Evolutionary conservation across 768 basidiomycete species (phyloP).

Genomic region (Leccinum sublutescens): DNA sequence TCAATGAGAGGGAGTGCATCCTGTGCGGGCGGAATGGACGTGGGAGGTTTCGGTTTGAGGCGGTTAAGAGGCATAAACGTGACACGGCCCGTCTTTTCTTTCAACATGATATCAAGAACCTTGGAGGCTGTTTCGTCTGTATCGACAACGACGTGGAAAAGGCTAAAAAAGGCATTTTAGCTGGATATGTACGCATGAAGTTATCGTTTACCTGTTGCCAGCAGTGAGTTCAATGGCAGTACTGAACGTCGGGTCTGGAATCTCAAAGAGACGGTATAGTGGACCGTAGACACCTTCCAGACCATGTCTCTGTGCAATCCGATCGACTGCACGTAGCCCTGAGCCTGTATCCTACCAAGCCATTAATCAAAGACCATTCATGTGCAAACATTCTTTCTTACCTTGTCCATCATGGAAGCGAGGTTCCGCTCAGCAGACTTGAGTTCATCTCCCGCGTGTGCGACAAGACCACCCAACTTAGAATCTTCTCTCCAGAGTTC

Average conservation of each 20-base stretch:
- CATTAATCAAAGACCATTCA: not conserved
- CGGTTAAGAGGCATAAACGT: constrained; percentile 99
- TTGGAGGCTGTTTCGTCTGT: constrained; percentile 90
- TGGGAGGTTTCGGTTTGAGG: constrained; percentile 70
- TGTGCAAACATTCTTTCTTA: constrained; percentile 26
- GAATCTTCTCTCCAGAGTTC: constrained; percentile 95
- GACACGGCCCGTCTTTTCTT: constrained; percentile 90
- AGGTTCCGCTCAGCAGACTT: constrained; percentile 75
- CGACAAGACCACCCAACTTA: constrained; percentile 75
- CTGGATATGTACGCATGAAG: not conserved
- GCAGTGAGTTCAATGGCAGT: constrained; percentile 93
- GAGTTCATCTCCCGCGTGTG: constrained; percentile 77
- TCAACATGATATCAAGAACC: constrained; percentile 92
- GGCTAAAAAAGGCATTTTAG: constrained; percentile 34
- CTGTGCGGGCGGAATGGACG: constrained; percentile 58
- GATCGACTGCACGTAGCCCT: constrained; percentile 83
- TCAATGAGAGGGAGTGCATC: constrained; percentile 80
- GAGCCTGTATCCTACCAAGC: constrained; percentile 79
- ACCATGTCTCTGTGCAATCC: constrained; percentile 71
- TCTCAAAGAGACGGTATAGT: constrained; percentile 89
- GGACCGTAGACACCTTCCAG: constrained; percentile 91
- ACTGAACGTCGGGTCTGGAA: constrained; percentile 84
- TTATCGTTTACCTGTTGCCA: constrained; percentile 74
- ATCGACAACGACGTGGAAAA: constrained; percentile 98
- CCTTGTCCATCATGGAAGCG: constrained; percentile 96